phyloP scores from a whole-genome alignment of 345 rosid species.

The Kandelia obovata region DNA sequence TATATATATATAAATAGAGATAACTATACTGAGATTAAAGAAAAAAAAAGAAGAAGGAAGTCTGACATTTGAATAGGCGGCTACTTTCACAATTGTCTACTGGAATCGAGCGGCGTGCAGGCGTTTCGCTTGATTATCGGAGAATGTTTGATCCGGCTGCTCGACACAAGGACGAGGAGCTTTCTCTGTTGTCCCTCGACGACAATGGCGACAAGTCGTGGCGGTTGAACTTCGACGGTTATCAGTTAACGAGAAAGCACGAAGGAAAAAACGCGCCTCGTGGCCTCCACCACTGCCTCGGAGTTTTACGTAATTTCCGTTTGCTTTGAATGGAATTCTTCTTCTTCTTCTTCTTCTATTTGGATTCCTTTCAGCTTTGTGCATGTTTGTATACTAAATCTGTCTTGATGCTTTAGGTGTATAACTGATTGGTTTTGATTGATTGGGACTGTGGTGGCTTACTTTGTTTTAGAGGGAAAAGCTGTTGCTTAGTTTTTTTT shows the following conservation, averaged over 20 bases:
- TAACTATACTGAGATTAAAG: too few species aligned
- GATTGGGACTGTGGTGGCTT: too few species aligned
- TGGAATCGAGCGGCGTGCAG: not conserved
- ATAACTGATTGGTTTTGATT: not conserved
- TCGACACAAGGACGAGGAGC: constrained; percentile 44
- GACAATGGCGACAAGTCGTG: constrained; percentile 64
- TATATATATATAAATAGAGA: too few species aligned
- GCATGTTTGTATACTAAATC: constrained; percentile 4
- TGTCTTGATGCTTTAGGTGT: not conserved
- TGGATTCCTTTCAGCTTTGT: not conserved
- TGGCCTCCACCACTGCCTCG: constrained; percentile 66
- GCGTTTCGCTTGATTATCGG: too few species aligned
- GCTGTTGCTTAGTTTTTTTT: too few species aligned
- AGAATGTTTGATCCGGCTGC: constrained; percentile 11
- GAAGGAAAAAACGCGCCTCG: constrained; percentile 48
- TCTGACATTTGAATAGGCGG: too few species aligned
- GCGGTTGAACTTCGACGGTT: constrained; percentile 87
- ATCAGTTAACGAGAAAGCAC: constrained; percentile 56
- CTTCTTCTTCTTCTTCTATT: not conserved
- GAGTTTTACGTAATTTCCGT: constrained; percentile 55
- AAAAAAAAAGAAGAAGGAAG: too few species aligned
- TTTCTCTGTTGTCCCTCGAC: constrained; percentile 42
- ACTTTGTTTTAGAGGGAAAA: too few species aligned
- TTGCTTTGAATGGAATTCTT: too few species aligned
- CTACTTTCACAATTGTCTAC: not conserved